These are phyloP conservation scores for Priceomyces castillae DNA, from an alignment of 805 yeast species.

Conservation along the genomic window DNA sequence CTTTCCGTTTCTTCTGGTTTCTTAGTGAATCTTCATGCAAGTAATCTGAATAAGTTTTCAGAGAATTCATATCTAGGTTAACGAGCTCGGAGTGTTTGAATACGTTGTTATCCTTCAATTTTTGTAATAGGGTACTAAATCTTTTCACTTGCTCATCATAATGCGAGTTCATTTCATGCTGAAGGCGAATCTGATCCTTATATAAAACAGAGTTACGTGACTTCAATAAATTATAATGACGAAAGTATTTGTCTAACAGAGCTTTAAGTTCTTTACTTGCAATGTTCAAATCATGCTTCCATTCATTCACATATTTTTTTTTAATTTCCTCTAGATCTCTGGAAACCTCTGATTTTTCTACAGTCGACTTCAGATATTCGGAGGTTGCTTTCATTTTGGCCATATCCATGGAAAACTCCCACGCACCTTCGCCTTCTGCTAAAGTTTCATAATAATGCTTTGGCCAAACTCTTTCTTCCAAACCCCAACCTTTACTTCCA, in stretches of 20 bases:
- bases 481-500: slow-evolving; percentile 26
- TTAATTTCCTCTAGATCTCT: background rate
- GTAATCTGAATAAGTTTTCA: slow-evolving; percentile 4
- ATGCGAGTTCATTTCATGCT: slow-evolving; percentile 14
- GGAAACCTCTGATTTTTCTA: background rate
- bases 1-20: slow-evolving; percentile 11
- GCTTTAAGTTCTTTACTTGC: slow-evolving; percentile 9
- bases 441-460: slow-evolving; percentile 22
- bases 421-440: slow-evolving; percentile 30
- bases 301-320: slow-evolving; percentile 5
- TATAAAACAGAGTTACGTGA: slow-evolving; percentile 9
- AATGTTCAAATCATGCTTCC: slow-evolving; percentile 11
- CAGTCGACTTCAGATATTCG: background rate
- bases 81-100: slow-evolving; percentile 36
- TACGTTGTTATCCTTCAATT: slow-evolving; percentile 19
- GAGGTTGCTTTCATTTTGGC: slow-evolving; percentile 7
- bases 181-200: slow-evolving; percentile 13
- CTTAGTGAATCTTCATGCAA: slow-evolving; percentile 9
- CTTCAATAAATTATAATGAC: slow-evolving; percentile 14
- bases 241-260: slow-evolving; percentile 11
- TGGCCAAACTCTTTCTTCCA: slow-evolving; percentile 29
- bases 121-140: slow-evolving; percentile 12
- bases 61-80: slow-evolving; percentile 9
- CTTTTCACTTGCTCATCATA: slow-evolving; percentile 12
- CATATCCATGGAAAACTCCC: slow-evolving; percentile 29